phyloP scores from a whole-genome alignment of 2,329 filamentous ascomycete genomes.

The Neoarthrinium moseri region DNA sequence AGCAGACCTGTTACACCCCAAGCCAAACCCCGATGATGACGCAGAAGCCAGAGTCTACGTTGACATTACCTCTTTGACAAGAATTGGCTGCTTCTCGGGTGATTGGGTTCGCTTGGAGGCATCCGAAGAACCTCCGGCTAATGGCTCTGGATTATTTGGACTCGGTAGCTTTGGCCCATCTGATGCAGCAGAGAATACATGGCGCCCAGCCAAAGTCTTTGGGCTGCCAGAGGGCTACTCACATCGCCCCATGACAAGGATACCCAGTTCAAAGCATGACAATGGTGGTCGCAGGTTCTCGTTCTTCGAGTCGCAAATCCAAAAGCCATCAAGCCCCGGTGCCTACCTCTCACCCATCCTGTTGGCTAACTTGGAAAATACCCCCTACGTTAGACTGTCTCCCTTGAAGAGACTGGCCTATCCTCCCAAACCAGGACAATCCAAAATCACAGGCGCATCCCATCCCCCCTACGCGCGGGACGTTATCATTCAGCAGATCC shows the following conservation, averaged over 20 bases:
- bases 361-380: conserved; percentile 78
- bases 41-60: conserved; percentile 90
- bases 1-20: conserved; percentile 79
- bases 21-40: conserved; percentile 73
- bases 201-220: conserved; percentile 86
- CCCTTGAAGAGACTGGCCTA: conserved; percentile 58
- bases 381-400: conserved; percentile 76
- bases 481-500: conserved; percentile 83
- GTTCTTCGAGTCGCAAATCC: conserved; percentile 69
- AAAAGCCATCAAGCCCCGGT: conserved; percentile 54
- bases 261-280: conserved; percentile 53
- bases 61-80: conserved; percentile 79
- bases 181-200: conserved; percentile 61
- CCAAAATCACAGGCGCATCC: conserved; percentile 53
- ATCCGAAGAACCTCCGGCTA: conserved; percentile 69
- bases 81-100: conserved; percentile 94
- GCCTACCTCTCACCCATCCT: conserved; percentile 84
- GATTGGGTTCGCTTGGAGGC: conserved; percentile 91
- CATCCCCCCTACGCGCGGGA: conserved; percentile 65
- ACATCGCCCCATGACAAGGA: conserved; percentile 58
- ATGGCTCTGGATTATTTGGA: conserved; percentile 65
- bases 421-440: conserved; percentile 49
- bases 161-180: conserved; percentile 65
- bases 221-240: conserved; percentile 78
- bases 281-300: conserved; percentile 51